A percentile compares a stretch with the other conserved stretches of the same genome.
Evolutionary conservation across 345 rosid species (phyloP).

Genomic region (Adansonia digitata): DNA sequence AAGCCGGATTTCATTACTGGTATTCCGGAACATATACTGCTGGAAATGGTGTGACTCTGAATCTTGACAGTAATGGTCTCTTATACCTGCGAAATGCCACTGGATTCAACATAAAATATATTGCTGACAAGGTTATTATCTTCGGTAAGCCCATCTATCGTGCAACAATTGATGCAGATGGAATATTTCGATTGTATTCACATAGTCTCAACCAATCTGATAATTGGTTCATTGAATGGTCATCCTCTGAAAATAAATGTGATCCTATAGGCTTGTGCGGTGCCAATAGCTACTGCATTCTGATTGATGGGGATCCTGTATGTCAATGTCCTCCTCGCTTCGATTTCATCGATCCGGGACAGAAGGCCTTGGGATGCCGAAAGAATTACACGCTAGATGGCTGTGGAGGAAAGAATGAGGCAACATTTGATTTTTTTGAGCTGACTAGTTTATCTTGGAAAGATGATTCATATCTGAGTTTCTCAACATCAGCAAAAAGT

Average conservation of each 20-base stretch:
- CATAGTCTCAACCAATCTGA: not conserved
- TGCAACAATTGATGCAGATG: slow-evolving; percentile 2
- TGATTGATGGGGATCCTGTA: not conserved
- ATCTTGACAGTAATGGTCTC: slow-evolving; percentile 4
- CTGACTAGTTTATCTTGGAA: not conserved
- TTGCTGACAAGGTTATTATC: not conserved
- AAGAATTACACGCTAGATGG: not conserved
- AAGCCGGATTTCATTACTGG: slow-evolving; percentile 29
- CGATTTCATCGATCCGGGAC: not conserved
- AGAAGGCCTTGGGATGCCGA: not conserved
- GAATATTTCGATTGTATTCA: not conserved
- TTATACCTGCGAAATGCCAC: not conserved
- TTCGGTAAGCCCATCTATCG: not conserved
- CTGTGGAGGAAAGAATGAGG: not conserved
- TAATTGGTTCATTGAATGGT: slow-evolving; percentile 10
- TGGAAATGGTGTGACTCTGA: not conserved
- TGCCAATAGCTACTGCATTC: not conserved
- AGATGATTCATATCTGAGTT: not conserved
- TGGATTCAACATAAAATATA: not conserved
- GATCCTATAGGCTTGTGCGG: not conserved
- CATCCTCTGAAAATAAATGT: not conserved
- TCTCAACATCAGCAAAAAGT: not conserved
- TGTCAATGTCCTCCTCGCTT: not conserved
- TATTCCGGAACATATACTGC: not conserved
- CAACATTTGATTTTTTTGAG: not conserved